These are phyloP conservation scores for Moesziomyces parantarcticus DNA, from an alignment of 1,284 basidiomycete species.

Conservation along the genomic window DNA sequence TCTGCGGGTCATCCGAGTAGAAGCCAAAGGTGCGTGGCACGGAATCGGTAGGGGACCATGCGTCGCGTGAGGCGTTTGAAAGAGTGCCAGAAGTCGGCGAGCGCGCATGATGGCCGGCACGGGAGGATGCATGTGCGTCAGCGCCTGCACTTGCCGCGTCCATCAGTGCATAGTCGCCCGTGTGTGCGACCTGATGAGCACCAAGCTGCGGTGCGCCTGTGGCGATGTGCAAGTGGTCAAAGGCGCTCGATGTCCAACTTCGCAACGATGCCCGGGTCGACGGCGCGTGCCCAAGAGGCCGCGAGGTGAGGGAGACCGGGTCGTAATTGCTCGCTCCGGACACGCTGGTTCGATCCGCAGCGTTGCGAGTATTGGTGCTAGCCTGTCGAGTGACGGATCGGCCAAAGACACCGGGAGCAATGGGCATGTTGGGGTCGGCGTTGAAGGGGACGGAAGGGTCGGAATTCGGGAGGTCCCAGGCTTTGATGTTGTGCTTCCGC, in stretches of 20 bases:
- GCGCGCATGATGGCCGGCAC: constrained; percentile 1
- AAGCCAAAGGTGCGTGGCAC: constrained; percentile 20
- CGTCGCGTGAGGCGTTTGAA: constrained; percentile 18
- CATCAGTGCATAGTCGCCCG: constrained; percentile 35
- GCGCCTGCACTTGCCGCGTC: constrained; percentile 4
- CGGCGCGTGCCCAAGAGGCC: constrained; percentile 23
- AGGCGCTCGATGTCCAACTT: constrained; percentile 44
- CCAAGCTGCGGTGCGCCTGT: constrained; percentile 7
- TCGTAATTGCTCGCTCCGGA: constrained; percentile 35
- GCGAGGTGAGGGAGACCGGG: constrained; percentile 20
- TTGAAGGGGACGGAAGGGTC: constrained; percentile 43
- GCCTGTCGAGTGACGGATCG: constrained; percentile 17
- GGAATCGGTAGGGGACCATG: constrained; percentile 29
- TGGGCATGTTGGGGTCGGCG: constrained; percentile 39
- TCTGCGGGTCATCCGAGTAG: constrained; percentile 29
- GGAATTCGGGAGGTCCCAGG: constrained; percentile 42
- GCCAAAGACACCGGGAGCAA: constrained; percentile 41
- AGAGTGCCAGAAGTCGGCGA: constrained; percentile 4
- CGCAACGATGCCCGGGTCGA: constrained; percentile 37
- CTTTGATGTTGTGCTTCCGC: constrained; percentile 32
- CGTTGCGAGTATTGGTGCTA: constrained; percentile 8
- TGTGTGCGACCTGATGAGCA: not conserved
- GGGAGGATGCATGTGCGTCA: constrained; percentile 2
- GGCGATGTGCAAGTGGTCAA: constrained; percentile 22
- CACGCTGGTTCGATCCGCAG: constrained; percentile 16